Evolutionary conservation across 257 asterid genomes (phyloP), one percentile per base, ranked within the genome.

Genomic region (Scutellaria minor): DNA sequence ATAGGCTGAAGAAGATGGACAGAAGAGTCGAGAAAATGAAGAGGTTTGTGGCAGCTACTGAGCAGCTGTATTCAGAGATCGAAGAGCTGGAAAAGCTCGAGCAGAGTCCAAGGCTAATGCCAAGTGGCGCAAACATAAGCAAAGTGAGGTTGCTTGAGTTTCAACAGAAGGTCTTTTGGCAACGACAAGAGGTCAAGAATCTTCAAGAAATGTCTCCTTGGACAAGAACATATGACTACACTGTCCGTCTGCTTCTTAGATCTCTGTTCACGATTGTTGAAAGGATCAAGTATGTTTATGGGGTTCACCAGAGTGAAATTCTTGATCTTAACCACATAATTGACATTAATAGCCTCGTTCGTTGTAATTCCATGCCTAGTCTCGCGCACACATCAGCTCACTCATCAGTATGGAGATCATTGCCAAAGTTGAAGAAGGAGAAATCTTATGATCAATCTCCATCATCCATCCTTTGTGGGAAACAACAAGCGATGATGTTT

Each of bases 131-230:
- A 3, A 72, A 50, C 31, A 13, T 80, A 2, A 78, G 84, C 54
- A 82, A 70, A 51, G 79, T 79, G 70, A 85, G 74, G 66, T 14
- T 87, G 78, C 75, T 85, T 3, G 96, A 84, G 76, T 84, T 77
- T 78, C 88, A 81, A 79, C 88, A 87, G 75, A 88, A 84, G 76
- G 87, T 90, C 40, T 11, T 75, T 54, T 87, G 85, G 86, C 93
- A 88, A 61, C 85, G 86, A 2, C 89, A 80, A 61, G 92, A 90
- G 75, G 96, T 87, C 68, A 90, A 84, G 86, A 82, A 81, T 80
- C 84, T 90, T 24, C 83, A 75, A 6, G 93, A 88, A 47, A 84
- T 81, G 84, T 86, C 97, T 50, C 97, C 91, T 44, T 88, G 96
- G 92, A 80, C 77, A 7, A 81, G 89, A 73, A 83, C 92, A 0